Base-by-base conservation (phyloP, 2,329 filamentous ascomycete species). In the Microdochium nivale region DNA sequence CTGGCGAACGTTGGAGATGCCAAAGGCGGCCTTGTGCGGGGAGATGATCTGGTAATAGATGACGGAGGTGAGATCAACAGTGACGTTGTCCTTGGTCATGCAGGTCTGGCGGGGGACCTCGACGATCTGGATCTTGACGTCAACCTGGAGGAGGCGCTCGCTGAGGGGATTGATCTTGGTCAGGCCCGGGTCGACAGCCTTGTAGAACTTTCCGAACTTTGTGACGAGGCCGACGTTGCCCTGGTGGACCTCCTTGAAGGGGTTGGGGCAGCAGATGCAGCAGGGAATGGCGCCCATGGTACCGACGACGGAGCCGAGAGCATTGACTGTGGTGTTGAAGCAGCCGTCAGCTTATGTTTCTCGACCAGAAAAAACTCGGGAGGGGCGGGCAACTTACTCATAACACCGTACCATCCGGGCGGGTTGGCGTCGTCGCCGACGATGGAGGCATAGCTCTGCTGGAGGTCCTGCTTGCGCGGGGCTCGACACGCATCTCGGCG, bases 11-110 rank as follows among this genome's bases (percentile, higher is more conserved):
- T 97, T 94, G 71, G 86, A 79, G 68, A 99, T 96, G 59, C 94
- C 94, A 67, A 97, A 99, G 54, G 94, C 92, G 53, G 92, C 90
- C 74, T 95, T 96, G 80, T 97, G 92, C 1, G 94, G 94, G 25
- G 88, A 87, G 51, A 86, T 88, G 65, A 99, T 92, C 78, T 96
- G 91, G 76, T 99, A 99, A 80, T 99, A 99, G 73, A 99, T 96
- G 67, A 99, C 94, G 5, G 89, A 95, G 48, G 91, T 97, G 59
- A 99, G 79, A 62, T 91, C 86, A 43, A 99, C 79, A 47, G 88
- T 95, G 57, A 97, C 94, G 64, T 99, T 99, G 78, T 99, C 94
- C 76, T 97, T 97, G 69, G 94, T 99, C 91, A 99, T 99, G 78
- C 94, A 97, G 56, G 92, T 84, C 72, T 99, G 94, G 72, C 91